Conservation (phyloP, 2,329 filamentous ascomycete genomes). For the Xylaria sp. region DNA sequence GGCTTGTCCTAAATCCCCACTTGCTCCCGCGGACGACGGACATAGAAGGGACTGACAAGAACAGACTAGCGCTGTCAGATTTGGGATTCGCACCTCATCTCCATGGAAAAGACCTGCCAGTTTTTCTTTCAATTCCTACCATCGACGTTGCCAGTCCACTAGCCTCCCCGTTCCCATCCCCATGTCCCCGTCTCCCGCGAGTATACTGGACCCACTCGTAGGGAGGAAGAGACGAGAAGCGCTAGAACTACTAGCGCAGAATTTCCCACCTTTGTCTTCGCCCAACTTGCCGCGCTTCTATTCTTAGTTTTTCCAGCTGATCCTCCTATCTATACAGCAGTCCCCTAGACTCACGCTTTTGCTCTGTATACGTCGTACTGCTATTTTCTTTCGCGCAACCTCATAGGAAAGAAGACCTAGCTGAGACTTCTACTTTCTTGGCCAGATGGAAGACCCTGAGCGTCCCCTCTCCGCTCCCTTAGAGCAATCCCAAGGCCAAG, state of each 20-base stretch:
- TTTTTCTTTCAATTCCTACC: no score
- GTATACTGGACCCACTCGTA: no score
- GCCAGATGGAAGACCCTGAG: not conserved
- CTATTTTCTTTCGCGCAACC: no score
- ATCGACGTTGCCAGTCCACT: no score
- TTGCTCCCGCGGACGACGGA: conserved; percentile 8
- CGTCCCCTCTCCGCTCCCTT: not conserved
- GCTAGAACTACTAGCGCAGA: no score
- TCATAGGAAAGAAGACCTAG: not conserved
- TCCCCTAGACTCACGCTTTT: not conserved
- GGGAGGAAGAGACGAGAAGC: not conserved
- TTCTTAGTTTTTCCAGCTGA: not conserved
- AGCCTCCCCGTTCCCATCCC: no score
- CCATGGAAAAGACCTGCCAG: no score
- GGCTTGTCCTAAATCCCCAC: not conserved
- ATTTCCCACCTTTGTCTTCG: no score
- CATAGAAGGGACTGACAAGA: not conserved
- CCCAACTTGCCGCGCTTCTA: not conserved
- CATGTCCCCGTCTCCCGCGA: no score
- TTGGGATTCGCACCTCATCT: no score
- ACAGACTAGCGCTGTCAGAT: not conserved
- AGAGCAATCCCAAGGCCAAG: not conserved
- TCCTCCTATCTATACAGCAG: not conserved
- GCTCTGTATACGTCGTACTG: not conserved
- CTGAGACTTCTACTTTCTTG: not conserved